Evolutionary conservation across 1,139 yeast species (phyloP), one percentile per base, ranked within the genome.

Genomic region (Hemisphaericaspora xylofermentans): DNA sequence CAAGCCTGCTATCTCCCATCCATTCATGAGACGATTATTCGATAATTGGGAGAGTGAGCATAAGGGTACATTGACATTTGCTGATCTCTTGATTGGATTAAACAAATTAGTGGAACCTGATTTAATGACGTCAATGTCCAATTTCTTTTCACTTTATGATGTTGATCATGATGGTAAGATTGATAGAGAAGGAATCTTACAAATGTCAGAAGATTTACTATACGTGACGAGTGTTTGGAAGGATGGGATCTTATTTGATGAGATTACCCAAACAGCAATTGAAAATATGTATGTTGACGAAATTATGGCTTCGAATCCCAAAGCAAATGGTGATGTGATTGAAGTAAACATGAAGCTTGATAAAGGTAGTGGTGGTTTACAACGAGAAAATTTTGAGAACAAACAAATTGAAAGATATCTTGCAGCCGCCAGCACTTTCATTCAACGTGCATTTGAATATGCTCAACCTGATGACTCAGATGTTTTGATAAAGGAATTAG

Each of bases 381-480:
- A 84, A 53, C 78, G 75, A 52, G 82, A 80, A 39, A 74, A 73
- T 45, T 76, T 87, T 49, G 82, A 78, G 50, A 76, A 76, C 40
- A 84, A 79, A 53, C 97, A 89, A 60, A 67, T 83, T 12, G 94
- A 87, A 47, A 69, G 96, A 46, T 93, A 89, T 54, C 68, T 93
- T 26, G 77, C 88, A 1, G 94, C 96, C 0, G 95, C 96, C 3
- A 86, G 96, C 46, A 81, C 79, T 18, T 93, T 93, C 52, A 79
- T 93, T 42, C 89, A 88, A 58, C 70, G 96, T 41, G 88, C 95
- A 0, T 89, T 89, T 61, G 96, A 91, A 54, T 93, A 87, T 61
- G 95, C 96, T 0, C 85, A 82, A 48, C 91, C 95, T 0, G 64
- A 58, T 30, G 68, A 63, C 39, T 65, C 60, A 36, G 78, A 76